Conservation (phyloP, 1,284 basidiomycete genomes). For the Sporisorium iseilematis-ciliati region DNA sequence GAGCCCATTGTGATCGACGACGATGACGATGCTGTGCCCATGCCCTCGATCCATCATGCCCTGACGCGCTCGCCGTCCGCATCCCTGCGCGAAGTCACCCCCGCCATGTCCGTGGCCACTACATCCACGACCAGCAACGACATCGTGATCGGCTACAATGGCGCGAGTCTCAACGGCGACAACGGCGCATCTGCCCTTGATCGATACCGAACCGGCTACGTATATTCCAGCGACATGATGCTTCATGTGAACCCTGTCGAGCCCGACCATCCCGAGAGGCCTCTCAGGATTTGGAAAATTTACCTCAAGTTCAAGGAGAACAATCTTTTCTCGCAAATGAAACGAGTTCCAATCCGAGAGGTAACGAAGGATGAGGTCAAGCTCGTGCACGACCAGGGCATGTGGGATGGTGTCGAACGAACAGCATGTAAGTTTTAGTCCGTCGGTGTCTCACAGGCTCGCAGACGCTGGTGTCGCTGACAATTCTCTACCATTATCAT, state of each 20-base stretch:
- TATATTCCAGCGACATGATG: constrained; percentile 90
- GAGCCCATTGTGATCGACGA: constrained; percentile 33
- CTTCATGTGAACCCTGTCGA: constrained; percentile 75
- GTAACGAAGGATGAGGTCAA: constrained; percentile 83
- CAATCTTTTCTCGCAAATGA: constrained; percentile 78
- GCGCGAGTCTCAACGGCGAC: not conserved
- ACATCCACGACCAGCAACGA: constrained; percentile 17
- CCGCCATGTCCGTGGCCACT: constrained; percentile 34
- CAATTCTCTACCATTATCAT: not conserved
- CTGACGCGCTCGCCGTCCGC: constrained; percentile 5
- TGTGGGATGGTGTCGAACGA: constrained; percentile 89
- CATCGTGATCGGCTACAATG: not conserved
- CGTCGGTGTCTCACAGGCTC: too few relatives aligned
- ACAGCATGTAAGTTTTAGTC: constrained; percentile 76
- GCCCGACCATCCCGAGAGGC: constrained; percentile 85
- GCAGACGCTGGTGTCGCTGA: not conserved
- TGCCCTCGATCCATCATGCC: not conserved
- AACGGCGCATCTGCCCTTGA: constrained; percentile 5
- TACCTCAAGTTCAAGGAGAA: constrained; percentile 71
- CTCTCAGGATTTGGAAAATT: constrained; percentile 85
- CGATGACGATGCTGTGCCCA: constrained; percentile 11
- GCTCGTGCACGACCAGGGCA: constrained; percentile 87
- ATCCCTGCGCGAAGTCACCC: constrained; percentile 33
- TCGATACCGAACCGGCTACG: constrained; percentile 76
- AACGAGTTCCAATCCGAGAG: constrained; percentile 79